A percentile compares a stretch with the other conserved stretches of the same genome.
These are phyloP conservation scores for Nemania diffusa DNA, from an alignment of 2,329 filamentous ascomycete genomes.

Conservation along the genomic window DNA sequence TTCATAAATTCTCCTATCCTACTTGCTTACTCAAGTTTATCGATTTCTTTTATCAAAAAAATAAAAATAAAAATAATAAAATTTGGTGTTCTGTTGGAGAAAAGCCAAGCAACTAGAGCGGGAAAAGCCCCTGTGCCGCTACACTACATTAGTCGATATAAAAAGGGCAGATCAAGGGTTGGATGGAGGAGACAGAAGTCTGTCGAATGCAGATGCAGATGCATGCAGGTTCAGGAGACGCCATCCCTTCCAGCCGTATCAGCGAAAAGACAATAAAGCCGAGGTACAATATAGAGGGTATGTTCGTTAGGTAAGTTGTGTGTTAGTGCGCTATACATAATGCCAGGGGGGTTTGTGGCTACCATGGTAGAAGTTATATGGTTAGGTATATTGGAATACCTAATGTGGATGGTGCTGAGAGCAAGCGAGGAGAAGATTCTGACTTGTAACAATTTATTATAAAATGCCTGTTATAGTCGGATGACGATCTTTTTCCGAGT, in stretches of 20 bases:
- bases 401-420: no score
- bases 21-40: no score
- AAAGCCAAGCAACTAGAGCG: neutral
- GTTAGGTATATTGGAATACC: no score
- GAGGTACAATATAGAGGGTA: conserved; percentile 1
- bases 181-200: conserved; percentile 4
- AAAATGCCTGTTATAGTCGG: no score
- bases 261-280: neutral
- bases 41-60: no score
- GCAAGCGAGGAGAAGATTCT: no score
- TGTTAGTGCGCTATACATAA: neutral
- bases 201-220: conserved; percentile 21
- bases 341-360: no score
- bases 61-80: no score
- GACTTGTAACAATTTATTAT: no score
- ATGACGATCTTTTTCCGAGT: neutral
- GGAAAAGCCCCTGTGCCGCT: neutral
- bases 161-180: neutral
- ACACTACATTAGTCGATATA: neutral
- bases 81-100: no score
- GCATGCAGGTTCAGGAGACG: conserved; percentile 19
- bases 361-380: no score
- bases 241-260: neutral
- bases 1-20: no score
- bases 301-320: neutral